A percentile compares a stretch with the other conserved stretches of the same genome.
Conservation (phyloP, 305 asterid species). For the Andrographis paniculata region DNA sequence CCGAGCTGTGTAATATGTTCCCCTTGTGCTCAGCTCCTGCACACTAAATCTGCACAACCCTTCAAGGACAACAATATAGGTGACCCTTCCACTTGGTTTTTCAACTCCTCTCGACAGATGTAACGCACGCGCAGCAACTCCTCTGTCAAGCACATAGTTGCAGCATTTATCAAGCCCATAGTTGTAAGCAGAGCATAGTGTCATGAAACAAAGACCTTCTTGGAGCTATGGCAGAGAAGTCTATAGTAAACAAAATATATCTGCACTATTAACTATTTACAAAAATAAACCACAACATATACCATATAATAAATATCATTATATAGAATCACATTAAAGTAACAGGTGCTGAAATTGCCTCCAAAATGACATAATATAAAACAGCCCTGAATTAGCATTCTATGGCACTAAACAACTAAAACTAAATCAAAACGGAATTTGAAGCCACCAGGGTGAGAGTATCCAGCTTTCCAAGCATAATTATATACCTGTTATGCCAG, state of each 20-base stretch:
- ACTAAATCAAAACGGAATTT: constrained; percentile 10
- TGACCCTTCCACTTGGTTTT: constrained; percentile 98
- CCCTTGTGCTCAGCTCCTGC: constrained; percentile 94
- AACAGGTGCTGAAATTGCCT: no score
- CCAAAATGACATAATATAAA: no score
- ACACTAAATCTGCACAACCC: constrained; percentile 94
- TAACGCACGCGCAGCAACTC: constrained; percentile 93
- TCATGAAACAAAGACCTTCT: no score
- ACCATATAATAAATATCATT: no score
- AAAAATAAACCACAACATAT: no score
- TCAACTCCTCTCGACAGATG: constrained; percentile 98
- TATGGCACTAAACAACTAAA: no score
- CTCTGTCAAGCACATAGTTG: constrained; percentile 29
- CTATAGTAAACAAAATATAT: no score
- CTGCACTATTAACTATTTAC: no score
- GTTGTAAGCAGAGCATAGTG: no score
- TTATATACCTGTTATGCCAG: constrained; percentile 83
- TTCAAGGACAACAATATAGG: constrained; percentile 93
- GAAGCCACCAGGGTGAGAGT: constrained; percentile 9
- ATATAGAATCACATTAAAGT: no score
- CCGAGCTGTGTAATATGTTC: constrained; percentile 90
- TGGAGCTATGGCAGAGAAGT: no score
- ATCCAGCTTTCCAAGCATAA: constrained; percentile 14
- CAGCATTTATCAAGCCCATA: constrained; percentile 14
- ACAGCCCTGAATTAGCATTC: no score